Conservation (phyloP, 2,329 filamentous ascomycete species). For the Botrytis fabae region DNA sequence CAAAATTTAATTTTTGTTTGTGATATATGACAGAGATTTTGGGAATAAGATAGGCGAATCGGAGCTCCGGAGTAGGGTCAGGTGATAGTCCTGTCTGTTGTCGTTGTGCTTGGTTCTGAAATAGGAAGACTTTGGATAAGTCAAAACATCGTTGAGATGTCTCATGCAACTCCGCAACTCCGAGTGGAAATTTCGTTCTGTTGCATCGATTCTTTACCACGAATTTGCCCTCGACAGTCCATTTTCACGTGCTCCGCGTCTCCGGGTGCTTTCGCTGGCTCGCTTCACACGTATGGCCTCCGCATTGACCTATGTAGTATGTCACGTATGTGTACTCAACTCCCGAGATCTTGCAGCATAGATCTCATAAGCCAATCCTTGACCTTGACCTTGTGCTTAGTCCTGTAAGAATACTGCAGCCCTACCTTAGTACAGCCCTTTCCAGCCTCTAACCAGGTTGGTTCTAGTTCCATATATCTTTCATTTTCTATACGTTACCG, state of each 20-base stretch:
- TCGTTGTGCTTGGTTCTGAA: not conserved
- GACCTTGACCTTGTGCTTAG: not conserved
- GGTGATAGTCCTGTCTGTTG: not conserved
- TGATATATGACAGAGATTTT: not conserved
- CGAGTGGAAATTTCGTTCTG: conserved; percentile 1
- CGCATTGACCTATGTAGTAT: not conserved
- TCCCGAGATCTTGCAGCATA: conserved; percentile 7
- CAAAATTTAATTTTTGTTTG: not conserved
- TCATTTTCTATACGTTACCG: not conserved
- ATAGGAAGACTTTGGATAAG: not conserved
- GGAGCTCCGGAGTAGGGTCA: not conserved
- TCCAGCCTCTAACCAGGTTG: not conserved
- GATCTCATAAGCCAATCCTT: not conserved
- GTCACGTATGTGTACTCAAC: not conserved
- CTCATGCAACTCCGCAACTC: not conserved
- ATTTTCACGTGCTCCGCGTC: not conserved
- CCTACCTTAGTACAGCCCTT: not conserved
- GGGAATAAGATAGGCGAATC: not conserved
- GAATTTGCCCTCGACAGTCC: not conserved
- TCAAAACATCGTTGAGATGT: not conserved
- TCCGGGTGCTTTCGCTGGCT: not conserved
- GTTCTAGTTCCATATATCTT: not conserved
- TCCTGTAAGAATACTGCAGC: not conserved
- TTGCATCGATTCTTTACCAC: not conserved
- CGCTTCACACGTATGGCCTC: not conserved